Evolutionary conservation across 768 basidiomycete genomes (phyloP).

Genomic region (Dioszegia crocea): DNA sequence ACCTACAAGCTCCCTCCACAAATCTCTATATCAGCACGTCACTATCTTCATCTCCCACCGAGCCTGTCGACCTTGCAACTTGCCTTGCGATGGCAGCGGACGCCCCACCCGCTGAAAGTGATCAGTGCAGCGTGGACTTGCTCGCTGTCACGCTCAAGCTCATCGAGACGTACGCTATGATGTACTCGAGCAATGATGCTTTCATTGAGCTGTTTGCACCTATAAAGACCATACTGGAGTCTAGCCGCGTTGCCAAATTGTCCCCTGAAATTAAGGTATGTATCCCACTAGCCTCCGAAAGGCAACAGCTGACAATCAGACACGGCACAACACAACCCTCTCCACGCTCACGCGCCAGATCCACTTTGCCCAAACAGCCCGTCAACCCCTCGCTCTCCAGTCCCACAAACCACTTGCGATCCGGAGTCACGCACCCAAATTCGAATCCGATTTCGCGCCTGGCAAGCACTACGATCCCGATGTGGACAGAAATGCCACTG

Average conservation of each 20-base stretch:
- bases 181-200: constrained; percentile 64
- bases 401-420: constrained; percentile 96
- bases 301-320: constrained; percentile 50
- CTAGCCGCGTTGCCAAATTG: constrained; percentile 55
- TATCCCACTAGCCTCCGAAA: constrained; percentile 10
- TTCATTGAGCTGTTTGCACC: constrained; percentile 84
- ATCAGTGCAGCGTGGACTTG: constrained; percentile 69
- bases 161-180: constrained; percentile 68
- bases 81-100: constrained; percentile 35
- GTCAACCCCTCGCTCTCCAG: constrained; percentile 76
- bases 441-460: constrained; percentile 59
- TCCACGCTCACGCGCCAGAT: constrained; percentile 63
- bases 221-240: constrained; percentile 58
- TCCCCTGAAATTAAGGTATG: constrained; percentile 60
- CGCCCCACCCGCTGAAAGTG: constrained; percentile 44
- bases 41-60: constrained; percentile 4
- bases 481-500: constrained; percentile 76
- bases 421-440: constrained; percentile 86
- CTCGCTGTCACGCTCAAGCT: constrained; percentile 63
- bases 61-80: constrained; percentile 17
- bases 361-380: constrained; percentile 66
- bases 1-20: constrained; percentile 18
- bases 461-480: constrained; percentile 73
- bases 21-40: constrained; percentile 11
- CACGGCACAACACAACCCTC: constrained; percentile 53